Percentiles rank a stretch among this genome's conserved stretches.
These are phyloP conservation scores for Thielaviopsis euricoi DNA, from an alignment of 2,329 filamentous ascomycete genomes.

Conservation along the genomic window DNA sequence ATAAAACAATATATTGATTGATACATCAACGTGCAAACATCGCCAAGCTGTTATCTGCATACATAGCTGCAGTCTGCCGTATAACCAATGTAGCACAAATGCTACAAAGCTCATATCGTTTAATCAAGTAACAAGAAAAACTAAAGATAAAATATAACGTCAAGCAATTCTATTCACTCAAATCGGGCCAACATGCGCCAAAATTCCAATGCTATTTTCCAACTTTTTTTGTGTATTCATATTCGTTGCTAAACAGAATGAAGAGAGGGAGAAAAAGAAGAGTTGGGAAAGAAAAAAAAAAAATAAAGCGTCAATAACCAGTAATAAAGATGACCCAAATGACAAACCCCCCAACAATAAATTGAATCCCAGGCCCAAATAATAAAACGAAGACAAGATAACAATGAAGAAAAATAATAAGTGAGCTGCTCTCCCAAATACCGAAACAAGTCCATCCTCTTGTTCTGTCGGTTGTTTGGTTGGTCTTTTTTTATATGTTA, in stretches of 20 bases:
- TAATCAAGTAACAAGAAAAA: too few relatives aligned
- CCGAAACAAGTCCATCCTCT: neutral
- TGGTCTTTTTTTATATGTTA: neutral
- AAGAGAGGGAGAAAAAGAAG: neutral
- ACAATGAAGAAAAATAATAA: neutral
- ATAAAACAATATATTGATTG: too few relatives aligned
- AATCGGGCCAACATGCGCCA: too few relatives aligned
- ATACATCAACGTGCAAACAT: too few relatives aligned
- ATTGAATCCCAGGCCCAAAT: neutral
- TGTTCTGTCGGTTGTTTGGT: neutral
- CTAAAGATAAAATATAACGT: too few relatives aligned
- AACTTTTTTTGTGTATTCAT: neutral
- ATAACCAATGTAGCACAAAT: too few relatives aligned
- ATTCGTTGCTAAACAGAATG: neutral
- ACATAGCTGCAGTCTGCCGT: too few relatives aligned
- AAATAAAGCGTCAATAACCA: neutral
- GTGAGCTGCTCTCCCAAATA: neutral
- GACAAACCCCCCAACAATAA: neutral
- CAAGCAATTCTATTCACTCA: too few relatives aligned
- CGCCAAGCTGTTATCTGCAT: too few relatives aligned
- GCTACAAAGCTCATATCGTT: too few relatives aligned
- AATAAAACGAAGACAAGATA: neutral
- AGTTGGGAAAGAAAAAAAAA: slow-evolving; percentile 1
- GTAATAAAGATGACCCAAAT: neutral
- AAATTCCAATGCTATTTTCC: neutral